These are phyloP conservation scores for Albizia julibrissin DNA, from an alignment of 306 rosid genomes.

Conservation along the genomic window DNA sequence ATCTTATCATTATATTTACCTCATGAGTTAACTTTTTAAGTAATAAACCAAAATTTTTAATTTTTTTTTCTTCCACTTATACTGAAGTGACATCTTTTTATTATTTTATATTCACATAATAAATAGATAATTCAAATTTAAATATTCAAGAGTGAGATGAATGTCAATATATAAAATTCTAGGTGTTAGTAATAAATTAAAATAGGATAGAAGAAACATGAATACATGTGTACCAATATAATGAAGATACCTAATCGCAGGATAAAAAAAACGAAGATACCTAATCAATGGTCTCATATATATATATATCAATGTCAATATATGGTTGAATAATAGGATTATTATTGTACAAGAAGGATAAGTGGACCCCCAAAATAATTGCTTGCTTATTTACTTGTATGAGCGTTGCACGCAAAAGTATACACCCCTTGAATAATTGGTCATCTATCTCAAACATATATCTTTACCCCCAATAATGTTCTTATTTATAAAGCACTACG, in stretches of 20 bases:
- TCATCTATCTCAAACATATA: neutral
- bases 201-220: neutral
- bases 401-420: conserved; percentile 54
- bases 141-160: neutral
- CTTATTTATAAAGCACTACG: conserved; percentile 5
- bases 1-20: neutral
- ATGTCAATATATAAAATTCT: neutral
- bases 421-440: conserved; percentile 22
- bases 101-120: neutral
- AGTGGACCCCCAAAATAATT: conserved; percentile 38
- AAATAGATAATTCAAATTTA: neutral
- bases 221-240: neutral
- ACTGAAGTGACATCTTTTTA: neutral
- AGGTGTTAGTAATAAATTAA: no score
- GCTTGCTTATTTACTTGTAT: conserved; percentile 31
- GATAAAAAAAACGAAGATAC: no score
- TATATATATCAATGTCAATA: conserved; percentile 4
- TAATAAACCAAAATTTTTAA: neutral
- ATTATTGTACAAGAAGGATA: conserved; percentile 12
- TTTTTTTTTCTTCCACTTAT: neutral
- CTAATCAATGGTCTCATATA: neutral
- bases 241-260: neutral
- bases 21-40: neutral
- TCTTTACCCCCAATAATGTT: conserved; percentile 22
- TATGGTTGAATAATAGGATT: neutral